These are phyloP conservation scores for Amauroascus niger DNA, from an alignment of 2,329 filamentous ascomycete species.

Conservation along the genomic window DNA sequence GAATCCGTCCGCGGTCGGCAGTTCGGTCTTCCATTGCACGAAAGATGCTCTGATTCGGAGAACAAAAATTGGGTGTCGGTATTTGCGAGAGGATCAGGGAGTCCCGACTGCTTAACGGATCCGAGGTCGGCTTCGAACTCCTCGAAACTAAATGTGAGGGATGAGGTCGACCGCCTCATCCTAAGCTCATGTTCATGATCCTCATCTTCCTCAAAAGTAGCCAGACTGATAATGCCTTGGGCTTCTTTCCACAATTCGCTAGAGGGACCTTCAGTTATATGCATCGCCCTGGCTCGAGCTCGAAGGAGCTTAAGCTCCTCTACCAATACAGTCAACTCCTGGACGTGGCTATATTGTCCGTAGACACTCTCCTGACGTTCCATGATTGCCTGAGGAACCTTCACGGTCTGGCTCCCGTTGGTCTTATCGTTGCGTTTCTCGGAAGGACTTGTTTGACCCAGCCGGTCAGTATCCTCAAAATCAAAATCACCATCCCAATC, in stretches of 20 bases:
- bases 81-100: conserved; percentile 1
- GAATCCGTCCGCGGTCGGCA: conserved; percentile 17
- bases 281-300: conserved; percentile 44
- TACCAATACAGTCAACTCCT: conserved; percentile 54
- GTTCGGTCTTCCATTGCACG: not conserved
- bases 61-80: conserved; percentile 1
- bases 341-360: conserved; percentile 54
- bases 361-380: conserved; percentile 57
- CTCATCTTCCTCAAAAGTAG: conserved; percentile 54
- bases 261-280: conserved; percentile 46
- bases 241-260: conserved; percentile 53
- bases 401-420: conserved; percentile 30
- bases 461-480: conserved; percentile 43
- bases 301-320: conserved; percentile 56
- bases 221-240: conserved; percentile 57
- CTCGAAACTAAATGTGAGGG: conserved; percentile 7
- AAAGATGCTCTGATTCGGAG: not conserved
- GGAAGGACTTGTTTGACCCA: conserved; percentile 17
- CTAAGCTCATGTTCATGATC: conserved; percentile 20
- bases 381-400: conserved; percentile 52
- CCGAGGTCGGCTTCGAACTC: conserved; percentile 6
- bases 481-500: conserved; percentile 63
- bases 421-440: not conserved
- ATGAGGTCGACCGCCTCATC: conserved; percentile 8
- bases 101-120: not conserved